Percentiles rank a stretch among this genome's conserved stretches.
Conservation (phyloP, 768 basidiomycete genomes). For the Lactarius akahatsu region DNA sequence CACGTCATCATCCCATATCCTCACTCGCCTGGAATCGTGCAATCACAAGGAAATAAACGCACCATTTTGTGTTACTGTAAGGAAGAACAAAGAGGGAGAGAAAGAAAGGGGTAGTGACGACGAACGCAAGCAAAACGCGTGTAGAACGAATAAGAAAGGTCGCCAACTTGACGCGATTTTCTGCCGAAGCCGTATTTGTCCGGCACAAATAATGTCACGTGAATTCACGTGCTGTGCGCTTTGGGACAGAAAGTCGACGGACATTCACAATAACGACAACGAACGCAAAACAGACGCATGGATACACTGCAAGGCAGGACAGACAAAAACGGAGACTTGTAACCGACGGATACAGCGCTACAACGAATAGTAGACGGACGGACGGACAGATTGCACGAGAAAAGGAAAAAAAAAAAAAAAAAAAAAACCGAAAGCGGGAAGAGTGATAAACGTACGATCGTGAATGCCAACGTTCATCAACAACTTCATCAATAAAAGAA, state of each 20-base stretch:
- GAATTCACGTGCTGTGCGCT: slow-evolving; percentile 5
- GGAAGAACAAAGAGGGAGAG: neutral
- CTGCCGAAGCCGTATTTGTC: slow-evolving; percentile 3
- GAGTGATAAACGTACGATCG: neutral
- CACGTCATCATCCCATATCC: neutral
- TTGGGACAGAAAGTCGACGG: too few relatives aligned
- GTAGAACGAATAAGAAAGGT: neutral
- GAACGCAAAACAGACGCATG: slow-evolving; percentile 3
- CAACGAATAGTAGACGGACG: neutral
- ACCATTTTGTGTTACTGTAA: neutral
- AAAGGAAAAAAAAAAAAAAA: neutral
- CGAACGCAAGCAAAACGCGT: neutral
- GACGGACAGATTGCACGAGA: neutral
- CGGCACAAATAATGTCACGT: neutral
- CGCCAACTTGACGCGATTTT: neutral
- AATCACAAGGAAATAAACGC: neutral
- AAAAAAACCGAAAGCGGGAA: neutral
- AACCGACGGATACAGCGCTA: neutral
- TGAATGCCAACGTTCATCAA: neutral
- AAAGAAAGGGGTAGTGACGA: too few relatives aligned
- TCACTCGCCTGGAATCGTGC: neutral
- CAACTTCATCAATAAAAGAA: neutral
- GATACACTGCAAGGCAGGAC: neutral
- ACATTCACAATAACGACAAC: neutral
- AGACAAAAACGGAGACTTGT: neutral